Evolutionary conservation across 139 green algal genomes (phyloP).

Genomic region (Micromonas pusilla): DNA sequence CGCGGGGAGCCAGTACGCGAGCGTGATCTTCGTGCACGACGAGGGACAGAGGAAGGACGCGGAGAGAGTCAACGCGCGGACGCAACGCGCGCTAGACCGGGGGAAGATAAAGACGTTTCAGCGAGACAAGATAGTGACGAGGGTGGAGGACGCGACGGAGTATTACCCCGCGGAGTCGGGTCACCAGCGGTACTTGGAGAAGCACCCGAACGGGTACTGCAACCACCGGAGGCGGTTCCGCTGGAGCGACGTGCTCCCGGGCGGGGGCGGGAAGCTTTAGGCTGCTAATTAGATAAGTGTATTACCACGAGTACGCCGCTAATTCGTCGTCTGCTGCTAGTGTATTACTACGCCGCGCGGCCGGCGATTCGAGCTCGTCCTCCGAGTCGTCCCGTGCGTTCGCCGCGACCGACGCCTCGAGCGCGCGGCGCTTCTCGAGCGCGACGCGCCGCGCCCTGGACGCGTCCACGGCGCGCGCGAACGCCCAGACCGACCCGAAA

Average conservation of each 20-base stretch:
- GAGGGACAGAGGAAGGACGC: background rate
- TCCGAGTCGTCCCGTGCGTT: too few species aligned
- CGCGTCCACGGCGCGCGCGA: too few species aligned
- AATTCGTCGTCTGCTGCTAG: too few species aligned
- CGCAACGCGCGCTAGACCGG: background rate
- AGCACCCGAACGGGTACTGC: conserved; percentile 2
- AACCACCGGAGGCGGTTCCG: conserved; percentile 9
- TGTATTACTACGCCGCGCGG: too few species aligned
- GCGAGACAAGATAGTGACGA: background rate
- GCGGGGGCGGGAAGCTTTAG: too few species aligned
- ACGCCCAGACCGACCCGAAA: too few species aligned
- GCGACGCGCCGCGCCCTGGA: too few species aligned
- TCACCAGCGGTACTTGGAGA: conserved; percentile 31
- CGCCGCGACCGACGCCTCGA: too few species aligned
- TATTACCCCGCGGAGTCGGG: conserved; percentile 24
- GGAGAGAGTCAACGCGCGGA: background rate
- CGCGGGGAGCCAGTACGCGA: background rate
- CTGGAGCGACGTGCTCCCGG: background rate
- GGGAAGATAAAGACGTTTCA: background rate
- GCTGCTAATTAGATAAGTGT: too few species aligned
- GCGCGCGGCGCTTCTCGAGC: too few species aligned
- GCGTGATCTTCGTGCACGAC: background rate
- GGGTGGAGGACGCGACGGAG: conserved; percentile 8
- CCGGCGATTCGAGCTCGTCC: too few species aligned
- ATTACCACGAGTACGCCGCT: too few species aligned